These are phyloP conservation scores for Penicillium bovifimosum DNA, from an alignment of 495 filamentous ascomycete genomes.

Conservation along the genomic window DNA sequence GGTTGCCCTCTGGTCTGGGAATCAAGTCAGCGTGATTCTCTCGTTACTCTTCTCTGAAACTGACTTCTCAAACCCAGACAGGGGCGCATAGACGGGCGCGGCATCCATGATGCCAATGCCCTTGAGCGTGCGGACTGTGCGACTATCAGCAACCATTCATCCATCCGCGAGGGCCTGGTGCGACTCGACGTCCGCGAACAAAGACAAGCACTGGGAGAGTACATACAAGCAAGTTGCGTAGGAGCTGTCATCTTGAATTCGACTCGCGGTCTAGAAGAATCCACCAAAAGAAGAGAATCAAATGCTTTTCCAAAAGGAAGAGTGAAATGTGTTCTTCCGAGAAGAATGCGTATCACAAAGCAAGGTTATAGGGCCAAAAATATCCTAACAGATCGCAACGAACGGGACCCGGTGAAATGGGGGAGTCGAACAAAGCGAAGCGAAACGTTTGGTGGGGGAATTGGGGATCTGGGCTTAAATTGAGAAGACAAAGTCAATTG, in stretches of 20 bases:
- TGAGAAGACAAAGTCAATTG: constrained; percentile 21
- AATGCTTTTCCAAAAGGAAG: not conserved
- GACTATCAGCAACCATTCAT: constrained; percentile 11
- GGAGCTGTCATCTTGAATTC: constrained; percentile 66
- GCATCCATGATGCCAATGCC: constrained; percentile 90
- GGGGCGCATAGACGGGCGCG: constrained; percentile 75
- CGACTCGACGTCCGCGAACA: not conserved
- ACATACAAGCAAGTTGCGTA: constrained; percentile 83
- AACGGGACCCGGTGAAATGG: not conserved
- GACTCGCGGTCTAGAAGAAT: constrained; percentile 13
- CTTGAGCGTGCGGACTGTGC: constrained; percentile 82
- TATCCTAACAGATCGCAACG: not conserved
- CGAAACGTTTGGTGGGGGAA: not conserved
- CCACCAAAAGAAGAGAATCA: constrained; percentile 9
- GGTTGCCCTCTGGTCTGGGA: constrained; percentile 79
- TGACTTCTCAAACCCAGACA: constrained; percentile 74
- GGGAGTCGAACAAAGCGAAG: constrained; percentile 6
- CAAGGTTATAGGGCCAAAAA: not conserved
- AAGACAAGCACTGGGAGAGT: not conserved
- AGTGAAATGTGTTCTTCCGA: not conserved
- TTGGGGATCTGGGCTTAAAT: not conserved
- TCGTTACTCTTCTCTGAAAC: constrained; percentile 7
- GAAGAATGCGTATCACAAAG: not conserved
- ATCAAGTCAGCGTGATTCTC: constrained; percentile 17
- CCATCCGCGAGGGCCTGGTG: not conserved